Conservation (phyloP, 805 yeast species). For the Torulaspora microellipsoides region DNA sequence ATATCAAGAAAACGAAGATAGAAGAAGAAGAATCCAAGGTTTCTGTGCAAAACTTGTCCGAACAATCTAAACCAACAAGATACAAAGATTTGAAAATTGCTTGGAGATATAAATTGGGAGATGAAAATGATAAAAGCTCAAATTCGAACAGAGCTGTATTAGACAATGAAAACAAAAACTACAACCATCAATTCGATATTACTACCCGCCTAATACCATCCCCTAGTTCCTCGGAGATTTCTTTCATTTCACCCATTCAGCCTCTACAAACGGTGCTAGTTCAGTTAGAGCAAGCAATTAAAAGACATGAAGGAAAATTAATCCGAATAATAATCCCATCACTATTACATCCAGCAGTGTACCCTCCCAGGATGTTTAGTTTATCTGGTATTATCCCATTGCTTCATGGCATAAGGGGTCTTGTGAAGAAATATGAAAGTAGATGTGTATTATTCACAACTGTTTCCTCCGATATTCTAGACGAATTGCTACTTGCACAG, state of each 20-base stretch:
- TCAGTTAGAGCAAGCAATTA: conserved; percentile 43
- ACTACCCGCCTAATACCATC: conserved; percentile 67
- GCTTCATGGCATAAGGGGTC: conserved; percentile 51
- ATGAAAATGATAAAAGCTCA: conserved; percentile 28
- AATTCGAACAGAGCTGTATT: conserved; percentile 7
- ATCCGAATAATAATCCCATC: conserved; percentile 70
- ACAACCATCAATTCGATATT: conserved; percentile 67
- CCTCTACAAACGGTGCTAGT: conserved; percentile 30
- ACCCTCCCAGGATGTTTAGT: conserved; percentile 46
- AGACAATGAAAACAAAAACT: conserved; percentile 45
- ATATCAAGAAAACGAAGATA: conserved; percentile 57
- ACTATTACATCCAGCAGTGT: conserved; percentile 74
- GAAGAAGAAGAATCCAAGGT: conserved; percentile 55
- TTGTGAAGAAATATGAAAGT: conserved; percentile 44
- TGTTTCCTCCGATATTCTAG: conserved; percentile 58
- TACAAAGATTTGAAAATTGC: conserved; percentile 72
- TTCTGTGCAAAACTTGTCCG: conserved; percentile 62
- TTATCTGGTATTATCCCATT: conserved; percentile 54
- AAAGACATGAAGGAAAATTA: conserved; percentile 42
- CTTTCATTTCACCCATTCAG: conserved; percentile 44
- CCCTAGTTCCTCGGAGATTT: conserved; percentile 57
- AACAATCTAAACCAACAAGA: conserved; percentile 27
- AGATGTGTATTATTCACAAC: conserved; percentile 52
- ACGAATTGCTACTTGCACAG: conserved; percentile 45
- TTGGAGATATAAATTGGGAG: conserved; percentile 77